Evolutionary conservation across 2,329 filamentous ascomycete species (phyloP), one percentile per base, ranked within the genome.

Genomic region (Claviceps maximensis): DNA sequence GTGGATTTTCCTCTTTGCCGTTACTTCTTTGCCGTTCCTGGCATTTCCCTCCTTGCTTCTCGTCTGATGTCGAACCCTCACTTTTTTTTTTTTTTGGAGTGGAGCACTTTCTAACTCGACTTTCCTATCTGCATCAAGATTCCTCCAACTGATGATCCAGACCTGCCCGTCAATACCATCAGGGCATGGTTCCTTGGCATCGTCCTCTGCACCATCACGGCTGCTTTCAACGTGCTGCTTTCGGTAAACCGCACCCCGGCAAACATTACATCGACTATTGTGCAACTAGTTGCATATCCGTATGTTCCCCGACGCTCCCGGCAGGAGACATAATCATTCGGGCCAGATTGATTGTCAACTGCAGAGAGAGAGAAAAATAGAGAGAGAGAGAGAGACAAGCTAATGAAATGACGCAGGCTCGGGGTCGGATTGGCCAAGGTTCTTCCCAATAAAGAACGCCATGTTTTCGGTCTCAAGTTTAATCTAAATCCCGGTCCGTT

Each of bases 121-220:
- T 10, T 4, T 29, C 9, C 31, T 2, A 33, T 10, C 31, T 33
- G 6, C 9, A 33, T 10, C 12, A 38, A 59, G 59, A 55, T 61
- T 2, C 62, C 60, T 1, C 63, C 70, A 19, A 76, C 75, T 54
- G 69, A 74, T 53, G 75, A 79, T 53, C 21, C 23, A 25, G 75
- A 78, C 13, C 60, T 77, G 5, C 72, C 75, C 7, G 69, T 72
- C 52, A 78, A 76, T 62, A 83, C 80, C 2, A 71, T 83, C 54
- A 78, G 80, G 19, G 77, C 78, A 10, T 83, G 79, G 79, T 58
- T 63, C 6, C 76, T 83, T 53, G 80, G 79, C 33, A 57, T 77
- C 52, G 2, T 82, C 41, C 70, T 82, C 54, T 77, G 78, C 55
- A 83, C 79, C 1, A 63, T 79, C 49, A 77, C 78, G 29, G 78